Base-by-base conservation (phyloP, 768 basidiomycete genomes). In the Gelatoporia subvermispora region DNA sequence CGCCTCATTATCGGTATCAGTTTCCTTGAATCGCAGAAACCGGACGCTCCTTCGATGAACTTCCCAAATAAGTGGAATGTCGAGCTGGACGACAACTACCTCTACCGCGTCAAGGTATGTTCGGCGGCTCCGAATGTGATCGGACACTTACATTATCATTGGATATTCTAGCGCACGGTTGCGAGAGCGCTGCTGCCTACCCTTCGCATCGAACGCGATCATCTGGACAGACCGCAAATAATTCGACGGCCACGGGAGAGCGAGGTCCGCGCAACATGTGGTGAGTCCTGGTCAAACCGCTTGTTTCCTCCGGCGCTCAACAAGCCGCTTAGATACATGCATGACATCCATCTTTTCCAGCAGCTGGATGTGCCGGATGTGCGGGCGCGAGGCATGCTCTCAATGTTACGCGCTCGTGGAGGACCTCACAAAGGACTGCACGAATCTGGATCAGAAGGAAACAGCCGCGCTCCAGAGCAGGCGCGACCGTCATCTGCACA, bases 281-380 rank as follows among this genome's bases (percentile, higher is more conserved):
- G 89, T 90, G 62, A 48, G 83, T 68, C 22, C 18, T 21, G 10
- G 37, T 22, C 42, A 35, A n/a, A n/a, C 45, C 13, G 31, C 16
- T 22, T 38, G 24, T 7, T 45, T 18, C 28, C 28, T 13, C 28
- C 52, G 44, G 54, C 45, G 43, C 41, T 48, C 47, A 41, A 45
- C 17, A 7, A 48, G 21, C 35, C 41, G 51, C 49, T 18, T 62
- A 95, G 93, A 96, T 66, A 91, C 88, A 2, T 96, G 93, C 65
- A 88, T 91, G 76, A 93, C 91, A 4, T 94, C 93, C 11, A 82
- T 95, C 49, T 95, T 95, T 66, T 85, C 87, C 5, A 83, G 81
- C 49, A 86, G 83, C 24, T 95, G 88, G 82, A 88, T 94, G 79
- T 95, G 93, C 63, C 77, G 86, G n/a, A 62, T 80, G 35, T 97